Percentiles rank a stretch among this genome's conserved stretches.
Conservation (phyloP, 1,284 basidiomycete species). For the Leccinum subrobustum region DNA sequence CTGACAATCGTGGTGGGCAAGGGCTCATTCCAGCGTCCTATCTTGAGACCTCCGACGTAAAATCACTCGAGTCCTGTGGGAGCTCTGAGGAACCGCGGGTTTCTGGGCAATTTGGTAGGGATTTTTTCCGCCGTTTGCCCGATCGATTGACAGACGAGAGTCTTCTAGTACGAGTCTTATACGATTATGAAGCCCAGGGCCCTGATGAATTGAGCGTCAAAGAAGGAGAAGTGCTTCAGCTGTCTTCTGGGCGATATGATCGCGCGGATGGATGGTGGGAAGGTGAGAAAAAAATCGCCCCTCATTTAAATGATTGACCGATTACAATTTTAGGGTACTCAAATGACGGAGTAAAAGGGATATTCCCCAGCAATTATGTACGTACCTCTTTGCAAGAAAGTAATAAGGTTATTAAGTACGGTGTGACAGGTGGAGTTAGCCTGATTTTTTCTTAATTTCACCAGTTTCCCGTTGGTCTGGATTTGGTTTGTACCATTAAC, state of each 20-base stretch:
- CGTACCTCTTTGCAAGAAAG: slow-evolving; percentile 31
- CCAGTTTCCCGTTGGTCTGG: slow-evolving; percentile 1
- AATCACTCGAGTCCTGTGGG: slow-evolving; percentile 15
- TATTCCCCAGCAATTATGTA: slow-evolving; percentile 85
- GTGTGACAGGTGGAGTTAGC: slow-evolving; percentile 27
- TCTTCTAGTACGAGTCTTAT: slow-evolving; percentile 63
- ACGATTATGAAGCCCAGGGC: slow-evolving; percentile 65
- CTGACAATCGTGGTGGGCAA: slow-evolving; percentile 51
- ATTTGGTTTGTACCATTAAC: slow-evolving; percentile 13
- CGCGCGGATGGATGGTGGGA: slow-evolving; percentile 83
- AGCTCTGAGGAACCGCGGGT: slow-evolving; percentile 26
- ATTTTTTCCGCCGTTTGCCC: not conserved
- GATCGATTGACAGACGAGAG: slow-evolving; percentile 9
- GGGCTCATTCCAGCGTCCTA: slow-evolving; percentile 82
- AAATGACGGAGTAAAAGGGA: slow-evolving; percentile 61
- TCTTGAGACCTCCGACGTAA: slow-evolving; percentile 44
- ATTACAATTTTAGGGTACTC: slow-evolving; percentile 53
- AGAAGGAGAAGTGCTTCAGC: slow-evolving; percentile 60
- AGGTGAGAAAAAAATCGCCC: slow-evolving; percentile 42
- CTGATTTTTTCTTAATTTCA: slow-evolving; percentile 14
- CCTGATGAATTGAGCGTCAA: slow-evolving; percentile 66
- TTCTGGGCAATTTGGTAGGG: slow-evolving; percentile 49
- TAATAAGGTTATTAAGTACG: slow-evolving; percentile 23
- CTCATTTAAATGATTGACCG: slow-evolving; percentile 24
- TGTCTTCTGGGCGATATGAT: slow-evolving; percentile 59